Evolutionary conservation across 2,329 filamentous ascomycete genomes (phyloP).

Genomic region (Neurospora sp.): DNA sequence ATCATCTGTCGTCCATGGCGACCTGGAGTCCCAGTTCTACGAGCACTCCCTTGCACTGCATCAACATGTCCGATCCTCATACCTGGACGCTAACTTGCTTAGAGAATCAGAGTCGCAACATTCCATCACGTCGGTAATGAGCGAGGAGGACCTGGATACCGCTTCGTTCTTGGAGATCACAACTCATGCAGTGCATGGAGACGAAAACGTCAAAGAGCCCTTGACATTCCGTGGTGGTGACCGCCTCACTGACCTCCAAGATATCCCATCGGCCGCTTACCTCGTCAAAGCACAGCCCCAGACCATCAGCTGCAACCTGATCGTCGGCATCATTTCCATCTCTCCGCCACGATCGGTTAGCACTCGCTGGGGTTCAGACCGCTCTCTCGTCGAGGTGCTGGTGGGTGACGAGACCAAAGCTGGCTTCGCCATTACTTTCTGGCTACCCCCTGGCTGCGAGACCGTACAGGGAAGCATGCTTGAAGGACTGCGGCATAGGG

Average conservation of each 20-base stretch:
- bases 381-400: constrained; percentile 65
- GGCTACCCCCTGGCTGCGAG: constrained; percentile 44
- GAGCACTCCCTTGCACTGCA: constrained; percentile 68
- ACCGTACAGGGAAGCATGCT: constrained; percentile 24
- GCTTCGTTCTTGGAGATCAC: constrained; percentile 20
- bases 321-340: constrained; percentile 71
- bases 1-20: background rate
- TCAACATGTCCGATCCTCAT: constrained; percentile 54
- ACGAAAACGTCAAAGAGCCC: constrained; percentile 15
- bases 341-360: constrained; percentile 57
- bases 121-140: constrained; percentile 25
- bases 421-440: constrained; percentile 76
- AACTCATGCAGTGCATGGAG: background rate
- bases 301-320: constrained; percentile 71
- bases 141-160: constrained; percentile 11
- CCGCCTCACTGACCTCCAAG: constrained; percentile 52
- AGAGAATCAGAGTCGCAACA: background rate
- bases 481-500: constrained; percentile 51
- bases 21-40: constrained; percentile 51
- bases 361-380: constrained; percentile 52
- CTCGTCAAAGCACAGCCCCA: constrained; percentile 62
- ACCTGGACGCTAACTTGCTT: constrained; percentile 28
- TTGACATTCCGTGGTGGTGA: constrained; percentile 18
- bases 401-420: constrained; percentile 79
- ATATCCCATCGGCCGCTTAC: constrained; percentile 58